Percentiles rank a stretch among this genome's conserved stretches.
Evolutionary conservation across 2,329 filamentous ascomycete genomes (phyloP).

Genomic region (Zasmidium cellare): DNA sequence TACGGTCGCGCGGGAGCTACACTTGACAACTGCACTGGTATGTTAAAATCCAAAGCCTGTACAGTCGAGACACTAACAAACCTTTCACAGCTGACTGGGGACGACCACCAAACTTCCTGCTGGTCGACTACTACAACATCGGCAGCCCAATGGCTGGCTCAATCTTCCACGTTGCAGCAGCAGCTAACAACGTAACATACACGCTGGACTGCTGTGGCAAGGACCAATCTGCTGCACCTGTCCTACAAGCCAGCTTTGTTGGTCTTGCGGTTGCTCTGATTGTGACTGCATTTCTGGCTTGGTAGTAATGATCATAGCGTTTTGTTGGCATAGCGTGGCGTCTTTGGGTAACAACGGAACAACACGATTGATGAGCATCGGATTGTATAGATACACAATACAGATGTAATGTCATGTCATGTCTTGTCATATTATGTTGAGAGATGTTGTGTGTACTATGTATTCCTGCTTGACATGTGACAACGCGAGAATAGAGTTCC

Average conservation of each 20-base stretch:
- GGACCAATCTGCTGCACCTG: constrained; percentile 5
- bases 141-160: constrained; percentile 64
- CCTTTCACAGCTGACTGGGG: constrained; percentile 56
- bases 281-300: constrained; percentile 7
- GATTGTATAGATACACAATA: not conserved
- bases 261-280: constrained; percentile 14
- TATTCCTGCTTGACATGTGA: not conserved
- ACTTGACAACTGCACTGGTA: constrained; percentile 62
- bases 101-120: constrained; percentile 72
- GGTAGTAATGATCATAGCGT: constrained; percentile 9
- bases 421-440: too few relatives aligned
- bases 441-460: too few relatives aligned
- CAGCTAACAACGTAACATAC: constrained; percentile 73
- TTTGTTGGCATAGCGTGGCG: constrained; percentile 13
- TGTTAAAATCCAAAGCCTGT: constrained; percentile 19
- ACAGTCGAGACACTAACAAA: not conserved
- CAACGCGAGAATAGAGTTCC: not conserved
- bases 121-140: constrained; percentile 83
- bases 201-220: constrained; percentile 58
- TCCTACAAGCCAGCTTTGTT: constrained; percentile 8
- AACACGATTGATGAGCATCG: not conserved
- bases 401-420: not conserved
- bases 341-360: not conserved
- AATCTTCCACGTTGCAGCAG: constrained; percentile 73
- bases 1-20: constrained; percentile 66